A percentile compares a stretch with the other conserved stretches of the same genome.
Conservation (phyloP, 768 basidiomycete genomes). For the Lactarius psammicola region DNA sequence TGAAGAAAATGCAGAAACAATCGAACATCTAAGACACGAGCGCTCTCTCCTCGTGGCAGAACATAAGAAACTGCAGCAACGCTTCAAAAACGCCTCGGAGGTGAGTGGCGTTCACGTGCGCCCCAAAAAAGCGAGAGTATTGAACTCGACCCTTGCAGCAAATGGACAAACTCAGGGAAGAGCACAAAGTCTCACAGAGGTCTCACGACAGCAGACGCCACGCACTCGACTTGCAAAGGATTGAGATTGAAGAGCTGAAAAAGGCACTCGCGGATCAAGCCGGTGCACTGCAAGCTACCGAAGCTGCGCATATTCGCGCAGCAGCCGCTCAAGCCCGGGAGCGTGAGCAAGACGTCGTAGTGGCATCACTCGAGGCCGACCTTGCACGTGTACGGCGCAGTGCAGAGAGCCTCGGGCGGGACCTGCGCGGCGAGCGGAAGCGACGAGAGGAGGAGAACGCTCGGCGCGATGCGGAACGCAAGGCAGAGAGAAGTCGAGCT, state of each 20-base stretch:
- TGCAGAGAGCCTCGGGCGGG: constrained; percentile 74
- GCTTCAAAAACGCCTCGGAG: constrained; percentile 64
- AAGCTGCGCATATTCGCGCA: constrained; percentile 60
- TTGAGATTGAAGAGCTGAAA: constrained; percentile 77
- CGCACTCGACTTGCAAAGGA: constrained; percentile 66
- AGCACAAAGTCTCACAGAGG: constrained; percentile 57
- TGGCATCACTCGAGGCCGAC: constrained; percentile 70
- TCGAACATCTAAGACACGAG: constrained; percentile 76
- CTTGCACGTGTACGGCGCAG: constrained; percentile 71
- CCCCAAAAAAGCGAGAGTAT: background rate
- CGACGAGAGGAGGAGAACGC: constrained; percentile 66
- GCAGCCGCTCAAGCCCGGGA: constrained; percentile 49
- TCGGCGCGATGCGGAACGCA: constrained; percentile 42
- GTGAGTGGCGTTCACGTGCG: constrained; percentile 40
- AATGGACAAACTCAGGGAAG: constrained; percentile 59
- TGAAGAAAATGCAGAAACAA: constrained; percentile 63
- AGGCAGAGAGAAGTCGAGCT: constrained; percentile 51
- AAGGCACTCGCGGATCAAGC: constrained; percentile 60
- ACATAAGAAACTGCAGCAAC: constrained; percentile 70
- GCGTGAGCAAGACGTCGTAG: constrained; percentile 58
- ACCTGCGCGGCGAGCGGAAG: constrained; percentile 61
- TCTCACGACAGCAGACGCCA: constrained; percentile 71
- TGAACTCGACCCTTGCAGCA: constrained; percentile 39
- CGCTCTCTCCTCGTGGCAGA: constrained; percentile 66
- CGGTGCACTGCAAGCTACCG: constrained; percentile 58